These are phyloP conservation scores for Schoenoplectus triqueter DNA, from an alignment of 202 grass and related monocot species.

Conservation along the genomic window DNA sequence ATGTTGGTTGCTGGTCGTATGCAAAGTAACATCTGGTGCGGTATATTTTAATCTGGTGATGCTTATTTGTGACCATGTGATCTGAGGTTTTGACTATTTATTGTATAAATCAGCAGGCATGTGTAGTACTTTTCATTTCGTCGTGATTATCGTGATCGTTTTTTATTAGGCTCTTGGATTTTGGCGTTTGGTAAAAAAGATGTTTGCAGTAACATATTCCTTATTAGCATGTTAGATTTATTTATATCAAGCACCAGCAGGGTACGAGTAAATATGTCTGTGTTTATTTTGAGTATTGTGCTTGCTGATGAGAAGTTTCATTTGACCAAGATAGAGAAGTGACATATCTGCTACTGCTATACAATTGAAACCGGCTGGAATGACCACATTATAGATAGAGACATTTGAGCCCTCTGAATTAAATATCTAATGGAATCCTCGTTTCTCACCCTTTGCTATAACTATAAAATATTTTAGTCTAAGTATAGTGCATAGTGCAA, in stretches of 20 bases:
- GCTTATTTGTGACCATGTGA: neutral
- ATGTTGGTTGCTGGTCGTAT: neutral
- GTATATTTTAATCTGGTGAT: neutral
- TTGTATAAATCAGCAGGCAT: slow-evolving; percentile 24
- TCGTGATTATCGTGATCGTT: neutral
- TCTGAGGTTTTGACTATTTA: neutral
- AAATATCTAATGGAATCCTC: no score
- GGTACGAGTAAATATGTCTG: neutral
- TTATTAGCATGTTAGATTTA: neutral
- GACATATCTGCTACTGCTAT: neutral
- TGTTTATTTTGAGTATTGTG: slow-evolving; percentile 5
- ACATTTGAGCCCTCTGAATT: no score
- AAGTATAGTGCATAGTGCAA: no score
- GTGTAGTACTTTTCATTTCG: slow-evolving; percentile 10
- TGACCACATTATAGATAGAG: neutral
- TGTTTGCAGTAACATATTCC: neutral
- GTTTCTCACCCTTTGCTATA: no score
- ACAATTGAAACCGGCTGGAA: neutral
- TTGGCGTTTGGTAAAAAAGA: slow-evolving; percentile 23
- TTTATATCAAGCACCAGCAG: neutral
- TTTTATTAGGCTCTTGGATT: slow-evolving; percentile 12
- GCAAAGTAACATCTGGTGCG: neutral
- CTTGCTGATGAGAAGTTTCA: neutral
- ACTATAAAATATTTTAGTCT: no score
- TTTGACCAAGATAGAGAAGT: neutral